Conservation (phyloP, 2,329 filamentous ascomycete species). For the Exophiala aquamarina region DNA sequence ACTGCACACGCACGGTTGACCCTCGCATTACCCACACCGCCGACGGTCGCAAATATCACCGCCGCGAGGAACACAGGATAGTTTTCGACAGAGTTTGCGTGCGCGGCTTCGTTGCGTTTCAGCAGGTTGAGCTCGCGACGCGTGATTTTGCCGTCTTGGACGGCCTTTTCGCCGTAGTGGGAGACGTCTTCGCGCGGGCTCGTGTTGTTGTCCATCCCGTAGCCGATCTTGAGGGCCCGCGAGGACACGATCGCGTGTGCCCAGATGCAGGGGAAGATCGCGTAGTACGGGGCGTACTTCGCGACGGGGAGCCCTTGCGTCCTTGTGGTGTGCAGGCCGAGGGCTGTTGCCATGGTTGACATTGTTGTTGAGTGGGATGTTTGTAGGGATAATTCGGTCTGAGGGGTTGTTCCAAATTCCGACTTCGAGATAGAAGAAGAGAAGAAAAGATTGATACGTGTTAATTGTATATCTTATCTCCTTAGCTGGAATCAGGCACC, state of each 20-base stretch:
- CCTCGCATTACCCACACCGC: constrained; percentile 34
- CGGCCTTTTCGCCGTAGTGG: constrained; percentile 46
- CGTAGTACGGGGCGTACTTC: constrained; percentile 34
- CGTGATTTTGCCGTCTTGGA: constrained; percentile 46
- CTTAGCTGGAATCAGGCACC: too few species aligned
- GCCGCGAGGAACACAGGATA: constrained; percentile 34
- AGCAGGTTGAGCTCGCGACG: constrained; percentile 43
- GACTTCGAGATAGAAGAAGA: too few species aligned
- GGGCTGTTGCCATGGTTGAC: constrained; percentile 9
- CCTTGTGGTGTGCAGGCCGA: constrained; percentile 10
- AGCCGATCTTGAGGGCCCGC: constrained; percentile 43
- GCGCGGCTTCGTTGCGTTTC: constrained; percentile 45
- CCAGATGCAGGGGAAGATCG: constrained; percentile 42
- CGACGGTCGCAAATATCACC: constrained; percentile 36
- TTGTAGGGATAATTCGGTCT: too few species aligned
- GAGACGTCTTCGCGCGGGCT: constrained; percentile 48
- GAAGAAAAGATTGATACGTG: too few species aligned
- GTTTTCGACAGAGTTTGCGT: constrained; percentile 47
- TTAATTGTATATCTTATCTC: too few species aligned
- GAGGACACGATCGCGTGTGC: constrained; percentile 48
- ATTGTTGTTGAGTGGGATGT: constrained; percentile 3
- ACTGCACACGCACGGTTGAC: constrained; percentile 39
- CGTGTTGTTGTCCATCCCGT: constrained; percentile 49
- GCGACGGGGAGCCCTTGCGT: constrained; percentile 3
- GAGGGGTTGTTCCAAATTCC: too few species aligned